These are phyloP conservation scores for Raphanus sativus DNA, from an alignment of 345 rosid genomes.

Conservation along the genomic window DNA sequence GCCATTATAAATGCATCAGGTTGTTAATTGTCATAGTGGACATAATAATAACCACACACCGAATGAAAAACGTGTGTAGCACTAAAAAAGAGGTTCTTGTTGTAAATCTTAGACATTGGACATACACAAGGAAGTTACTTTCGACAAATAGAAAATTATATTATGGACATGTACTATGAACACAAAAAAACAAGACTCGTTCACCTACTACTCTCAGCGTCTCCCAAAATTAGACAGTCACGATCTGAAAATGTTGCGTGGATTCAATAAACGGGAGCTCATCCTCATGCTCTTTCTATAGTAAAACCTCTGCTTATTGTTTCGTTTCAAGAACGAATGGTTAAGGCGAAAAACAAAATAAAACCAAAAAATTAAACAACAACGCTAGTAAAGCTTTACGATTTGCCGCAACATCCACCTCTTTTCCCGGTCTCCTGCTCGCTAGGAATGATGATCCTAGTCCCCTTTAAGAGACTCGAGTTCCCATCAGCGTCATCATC, in stretches of 20 bases:
- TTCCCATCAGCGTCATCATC: conserved; percentile 48
- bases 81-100: no score
- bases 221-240: not conserved
- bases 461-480: conserved; percentile 64
- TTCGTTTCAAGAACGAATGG: conserved; percentile 31
- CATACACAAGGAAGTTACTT: no score
- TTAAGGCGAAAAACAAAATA: not conserved
- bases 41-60: not conserved
- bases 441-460: conserved; percentile 61
- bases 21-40: not conserved
- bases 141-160: no score
- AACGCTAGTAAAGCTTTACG: not conserved
- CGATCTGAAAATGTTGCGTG: not conserved
- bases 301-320: conserved; percentile 25
- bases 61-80: no score
- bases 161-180: not conserved
- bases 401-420: conserved; percentile 61
- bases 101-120: no score
- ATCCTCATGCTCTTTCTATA: conserved; percentile 5
- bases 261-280: not conserved
- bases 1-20: not conserved
- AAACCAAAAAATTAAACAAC: not conserved
- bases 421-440: conserved; percentile 46
- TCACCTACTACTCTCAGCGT: not conserved
- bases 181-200: not conserved